Evolutionary conservation across 371 early-diverging fungal genomes (phyloP), one percentile per base, ranked within the genome.

Genomic region (Lichtheimia corymbifera): DNA sequence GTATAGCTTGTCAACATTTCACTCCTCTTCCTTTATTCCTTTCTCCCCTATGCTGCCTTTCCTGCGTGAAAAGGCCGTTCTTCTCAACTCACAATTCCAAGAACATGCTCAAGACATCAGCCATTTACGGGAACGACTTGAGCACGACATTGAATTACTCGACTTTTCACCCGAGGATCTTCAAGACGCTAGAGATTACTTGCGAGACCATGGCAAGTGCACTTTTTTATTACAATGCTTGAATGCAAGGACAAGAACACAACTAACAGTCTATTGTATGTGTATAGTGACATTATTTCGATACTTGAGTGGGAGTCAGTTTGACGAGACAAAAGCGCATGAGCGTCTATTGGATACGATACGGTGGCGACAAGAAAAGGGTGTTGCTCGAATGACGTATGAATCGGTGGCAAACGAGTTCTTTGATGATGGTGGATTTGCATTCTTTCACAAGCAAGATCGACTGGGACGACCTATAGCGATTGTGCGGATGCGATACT

Each of bases 391-490:
- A 15, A 60, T 77, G 52, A 65, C 69, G 3, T 80, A 61, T 57
- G 17, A 57, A 13, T 65, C 71, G 2, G 62, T 77, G 3, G 66
- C 70, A 5, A 24, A 63, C 7, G 72, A 73, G 43, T 77, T 80
- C 25, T 80, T 67, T 42, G 54, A 30, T 18, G 55, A 59, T 2
- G 45, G 63, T 35, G 72, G 63, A 13, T 77, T 80, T 58, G 72
- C 75, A 6, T 77, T 73, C 51, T 80, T 77, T 20, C 74, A 75
- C 42, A 73, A 75, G 27, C 67, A 72, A 18, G 80, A 80, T 44
- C 53, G 64, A 40, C 57, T 77, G 4, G 74, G 72, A 1, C 66
- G 80, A 50, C 80, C 80, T 0, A 60, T 80, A 9, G 77, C 76
- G 7, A 51, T 80, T 11, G 68, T 80, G 11, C 71, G 73, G 20